Percentiles rank a stretch among this genome's conserved stretches.
Conservation (phyloP, 176 grass and related monocot genomes). For the Avena insularis region DNA sequence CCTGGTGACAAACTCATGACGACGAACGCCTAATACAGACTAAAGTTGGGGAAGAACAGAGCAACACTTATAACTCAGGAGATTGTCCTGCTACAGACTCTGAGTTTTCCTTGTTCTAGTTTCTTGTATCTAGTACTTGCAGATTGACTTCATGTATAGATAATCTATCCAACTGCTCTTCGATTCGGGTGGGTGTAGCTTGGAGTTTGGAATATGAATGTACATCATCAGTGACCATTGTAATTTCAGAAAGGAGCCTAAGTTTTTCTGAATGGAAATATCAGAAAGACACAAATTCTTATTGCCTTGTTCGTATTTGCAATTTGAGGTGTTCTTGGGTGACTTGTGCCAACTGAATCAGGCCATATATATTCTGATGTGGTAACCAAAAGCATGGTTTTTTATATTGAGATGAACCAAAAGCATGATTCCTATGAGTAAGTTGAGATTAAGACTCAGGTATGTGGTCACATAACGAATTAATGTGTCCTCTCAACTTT, state of each 20-base stretch:
- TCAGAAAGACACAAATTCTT: not conserved
- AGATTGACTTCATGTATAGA: not conserved
- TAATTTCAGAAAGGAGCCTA: not conserved
- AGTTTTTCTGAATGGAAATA: not conserved
- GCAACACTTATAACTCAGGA: too few relatives aligned
- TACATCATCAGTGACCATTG: not conserved
- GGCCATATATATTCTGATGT: not conserved
- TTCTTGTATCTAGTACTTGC: not conserved
- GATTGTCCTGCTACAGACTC: too few relatives aligned
- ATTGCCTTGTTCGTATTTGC: not conserved
- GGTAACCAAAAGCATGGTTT: not conserved
- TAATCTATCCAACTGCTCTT: not conserved
- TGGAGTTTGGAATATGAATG: not conserved
- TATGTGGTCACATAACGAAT: too few relatives aligned
- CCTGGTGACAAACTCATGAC: too few relatives aligned
- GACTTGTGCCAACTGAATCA: not conserved
- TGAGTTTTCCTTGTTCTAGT: too few relatives aligned
- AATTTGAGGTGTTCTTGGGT: not conserved
- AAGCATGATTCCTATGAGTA: too few relatives aligned
- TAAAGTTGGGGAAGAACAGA: too few relatives aligned
- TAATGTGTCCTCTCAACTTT: too few relatives aligned
- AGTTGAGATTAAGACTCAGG: too few relatives aligned
- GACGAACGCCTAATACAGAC: too few relatives aligned
- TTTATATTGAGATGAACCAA: too few relatives aligned
- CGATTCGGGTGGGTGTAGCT: not conserved